These are phyloP conservation scores for Xylariaceae sp. DNA, from an alignment of 2,329 filamentous ascomycete species.

Conservation along the genomic window DNA sequence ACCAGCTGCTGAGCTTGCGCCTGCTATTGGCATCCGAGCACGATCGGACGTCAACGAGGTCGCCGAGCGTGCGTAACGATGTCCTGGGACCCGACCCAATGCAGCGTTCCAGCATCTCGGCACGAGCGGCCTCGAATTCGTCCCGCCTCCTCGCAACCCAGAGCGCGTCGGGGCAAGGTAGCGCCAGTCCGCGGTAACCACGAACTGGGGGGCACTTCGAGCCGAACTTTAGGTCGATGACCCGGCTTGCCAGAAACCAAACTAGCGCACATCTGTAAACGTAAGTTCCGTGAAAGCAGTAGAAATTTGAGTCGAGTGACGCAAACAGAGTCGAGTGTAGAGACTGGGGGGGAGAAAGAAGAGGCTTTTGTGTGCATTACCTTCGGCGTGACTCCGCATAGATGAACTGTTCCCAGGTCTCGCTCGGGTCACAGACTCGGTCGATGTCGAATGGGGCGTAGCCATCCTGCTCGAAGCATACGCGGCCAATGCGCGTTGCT, in stretches of 20 bases:
- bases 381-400: conserved; percentile 22
- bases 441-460: conserved; percentile 16
- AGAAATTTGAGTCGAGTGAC: not conserved
- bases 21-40: conserved; percentile 10
- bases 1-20: conserved; percentile 18
- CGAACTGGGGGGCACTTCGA: conserved; percentile 16
- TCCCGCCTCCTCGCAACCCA: conserved; percentile 19
- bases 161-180: conserved; percentile 18
- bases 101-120: conserved; percentile 1
- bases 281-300: too few species aligned
- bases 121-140: conserved; percentile 19
- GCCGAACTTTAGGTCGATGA: conserved; percentile 20
- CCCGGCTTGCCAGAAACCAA: conserved; percentile 24
- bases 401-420: conserved; percentile 25
- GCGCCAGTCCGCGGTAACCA: conserved; percentile 19
- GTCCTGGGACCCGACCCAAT: not conserved
- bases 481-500: conserved; percentile 2
- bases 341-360: not conserved
- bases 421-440: conserved; percentile 11
- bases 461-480: conserved; percentile 6
- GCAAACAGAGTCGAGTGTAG: not conserved
- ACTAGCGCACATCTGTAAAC: conserved; percentile 16
- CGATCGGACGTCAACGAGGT: conserved; percentile 20
- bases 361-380: conserved; percentile 7
- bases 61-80: conserved; percentile 18